Percentiles rank a stretch among this genome's conserved stretches.
Evolutionary conservation across 441 rosid genomes (phyloP).

Genomic region (Gossypium trilobum): DNA sequence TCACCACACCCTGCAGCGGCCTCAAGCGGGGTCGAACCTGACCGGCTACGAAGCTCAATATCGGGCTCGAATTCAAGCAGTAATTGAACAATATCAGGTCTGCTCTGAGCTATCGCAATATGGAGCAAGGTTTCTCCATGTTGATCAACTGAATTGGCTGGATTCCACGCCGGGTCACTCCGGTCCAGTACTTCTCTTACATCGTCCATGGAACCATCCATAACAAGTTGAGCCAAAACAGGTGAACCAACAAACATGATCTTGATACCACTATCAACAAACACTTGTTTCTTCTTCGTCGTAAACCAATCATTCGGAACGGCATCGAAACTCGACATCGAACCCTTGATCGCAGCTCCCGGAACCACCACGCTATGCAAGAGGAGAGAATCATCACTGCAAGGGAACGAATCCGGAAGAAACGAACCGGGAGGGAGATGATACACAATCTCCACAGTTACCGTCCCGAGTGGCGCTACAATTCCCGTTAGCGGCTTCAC

Average conservation of each 20-base stretch:
- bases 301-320: conserved; percentile 56
- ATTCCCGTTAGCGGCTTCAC: conserved; percentile 51
- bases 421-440: conserved; percentile 30
- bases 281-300: conserved; percentile 50
- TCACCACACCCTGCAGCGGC: conserved; percentile 44
- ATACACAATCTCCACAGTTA: conserved; percentile 40
- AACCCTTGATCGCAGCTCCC: conserved; percentile 38
- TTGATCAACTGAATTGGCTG: conserved; percentile 34
- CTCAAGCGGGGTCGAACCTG: conserved; percentile 41
- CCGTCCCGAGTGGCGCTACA: conserved; percentile 42
- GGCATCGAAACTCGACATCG: conserved; percentile 27
- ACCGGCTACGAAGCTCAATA: conserved; percentile 32
- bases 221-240: conserved; percentile 34
- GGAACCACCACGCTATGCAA: conserved; percentile 58
- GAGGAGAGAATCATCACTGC: conserved; percentile 37
- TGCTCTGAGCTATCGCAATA: conserved; percentile 39
- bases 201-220: conserved; percentile 43
- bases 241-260: conserved; percentile 52
- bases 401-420: conserved; percentile 38
- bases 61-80: conserved; percentile 48
- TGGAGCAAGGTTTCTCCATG: conserved; percentile 47
- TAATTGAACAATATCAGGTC: conserved; percentile 54
- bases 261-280: conserved; percentile 47
- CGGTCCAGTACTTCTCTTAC: conserved; percentile 47
- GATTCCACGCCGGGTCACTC: conserved; percentile 42